Base-by-base conservation (phyloP, 352 stramenopile genomes). In the Phytopythium ostracodes region DNA sequence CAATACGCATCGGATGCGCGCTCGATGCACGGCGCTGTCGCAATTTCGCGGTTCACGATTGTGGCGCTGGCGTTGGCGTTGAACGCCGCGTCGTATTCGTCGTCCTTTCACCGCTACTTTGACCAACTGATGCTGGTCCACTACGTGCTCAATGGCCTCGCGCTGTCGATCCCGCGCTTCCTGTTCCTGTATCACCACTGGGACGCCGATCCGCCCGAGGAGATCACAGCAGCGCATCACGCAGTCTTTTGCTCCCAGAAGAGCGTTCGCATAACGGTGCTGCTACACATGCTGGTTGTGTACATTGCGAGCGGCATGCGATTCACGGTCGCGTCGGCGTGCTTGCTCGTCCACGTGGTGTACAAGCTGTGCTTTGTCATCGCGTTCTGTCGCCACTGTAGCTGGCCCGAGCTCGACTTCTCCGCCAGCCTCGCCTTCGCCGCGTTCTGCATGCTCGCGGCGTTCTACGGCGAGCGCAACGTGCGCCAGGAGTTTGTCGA, bases 261-360 rank as follows among this genome's bases (percentile, higher is more conserved):
- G 54, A 87, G 73, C 60, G 71, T 89, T 17, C 73, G 75, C 14
- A 69, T 77, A 17, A 83, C 84, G 68, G 63, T 75, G 25, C 57
- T 89, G 12, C 35, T 89, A 22, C 88, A 85, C 59, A 76, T 81
- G 57, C 46, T 88, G 18, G 46, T 89, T 18, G 59, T 89, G 5
- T 89, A 81, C 55, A 79, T 83, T 60, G 77, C 79, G 18, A 87
- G 73, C 22, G 81, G 81, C 47, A 84, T 91, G 77, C 81, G 79
- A 47, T 91, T 91, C 67, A 88, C 71, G 33, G 70, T 68, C 29
- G 79, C 81, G 3, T 84, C 75, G 2, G 51, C 82, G 22, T 88
- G 77, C 44, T 65, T 62, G n/a, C 63, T 66, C 17, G 76, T 66
- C 31, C 79, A 89, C 63, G 67, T 85, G 18, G n/a, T 71, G 12